A percentile compares a stretch with the other conserved stretches of the same genome.
Evolutionary conservation across 2,329 filamentous ascomycete species (phyloP).

Genomic region (Samsoniella hepiali): DNA sequence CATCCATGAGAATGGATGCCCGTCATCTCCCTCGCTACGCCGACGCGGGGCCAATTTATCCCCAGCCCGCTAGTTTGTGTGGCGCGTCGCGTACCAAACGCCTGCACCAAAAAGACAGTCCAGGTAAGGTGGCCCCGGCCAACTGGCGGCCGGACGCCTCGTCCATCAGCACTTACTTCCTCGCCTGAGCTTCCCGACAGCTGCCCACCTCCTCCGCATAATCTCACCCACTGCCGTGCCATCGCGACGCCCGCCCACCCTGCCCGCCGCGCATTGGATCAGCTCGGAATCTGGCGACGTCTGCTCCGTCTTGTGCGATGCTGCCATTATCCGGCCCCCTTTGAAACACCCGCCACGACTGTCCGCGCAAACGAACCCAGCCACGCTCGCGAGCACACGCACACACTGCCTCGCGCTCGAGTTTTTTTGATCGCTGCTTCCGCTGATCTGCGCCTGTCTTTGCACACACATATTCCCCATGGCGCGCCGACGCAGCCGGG

Average conservation of each 20-base stretch:
- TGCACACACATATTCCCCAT: conserved; percentile 27
- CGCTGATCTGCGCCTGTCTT: background rate
- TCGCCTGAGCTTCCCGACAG: conserved; percentile 7
- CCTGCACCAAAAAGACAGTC: background rate
- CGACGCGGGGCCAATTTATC: conserved; percentile 10
- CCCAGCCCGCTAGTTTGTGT: background rate
- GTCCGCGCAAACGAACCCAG: conserved; percentile 10
- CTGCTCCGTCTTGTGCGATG: conserved; percentile 11
- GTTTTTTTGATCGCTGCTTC: background rate
- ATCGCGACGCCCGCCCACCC: conserved; percentile 8
- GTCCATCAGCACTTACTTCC: conserved; percentile 7
- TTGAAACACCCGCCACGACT: conserved; percentile 8
- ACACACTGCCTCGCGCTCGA: background rate
- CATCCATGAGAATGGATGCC: background rate
- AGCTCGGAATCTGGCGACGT: background rate
- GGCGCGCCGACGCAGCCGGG: conserved; percentile 37
- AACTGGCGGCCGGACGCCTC: conserved; percentile 7
- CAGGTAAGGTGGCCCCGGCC: background rate
- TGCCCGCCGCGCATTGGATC: conserved; percentile 5
- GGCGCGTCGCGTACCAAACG: conserved; percentile 12
- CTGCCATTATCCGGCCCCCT: conserved; percentile 12
- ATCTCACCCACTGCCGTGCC: conserved; percentile 7
- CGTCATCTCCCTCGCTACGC: background rate
- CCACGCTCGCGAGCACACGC: background rate
- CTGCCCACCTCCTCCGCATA: conserved; percentile 16